Conservation (phyloP, 805 yeast species). For the Saturnispora serradocipensis region DNA sequence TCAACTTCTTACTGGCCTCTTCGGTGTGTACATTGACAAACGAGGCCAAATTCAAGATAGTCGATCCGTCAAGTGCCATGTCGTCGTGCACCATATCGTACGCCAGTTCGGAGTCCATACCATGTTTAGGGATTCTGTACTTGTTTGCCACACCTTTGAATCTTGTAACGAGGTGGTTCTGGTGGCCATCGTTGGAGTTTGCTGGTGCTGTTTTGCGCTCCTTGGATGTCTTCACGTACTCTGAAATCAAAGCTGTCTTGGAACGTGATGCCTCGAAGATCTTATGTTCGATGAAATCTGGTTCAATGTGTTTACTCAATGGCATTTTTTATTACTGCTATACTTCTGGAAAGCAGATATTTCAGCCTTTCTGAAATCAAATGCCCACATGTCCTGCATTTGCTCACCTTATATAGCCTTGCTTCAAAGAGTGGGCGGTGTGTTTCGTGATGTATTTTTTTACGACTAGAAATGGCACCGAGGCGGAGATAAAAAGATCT, state of each 20-base stretch:
- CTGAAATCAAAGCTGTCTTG: conserved; percentile 10
- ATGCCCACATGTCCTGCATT: not conserved
- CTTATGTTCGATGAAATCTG: conserved; percentile 32
- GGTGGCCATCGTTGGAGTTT: not conserved
- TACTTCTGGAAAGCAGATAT: not conserved
- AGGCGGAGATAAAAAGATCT: not conserved
- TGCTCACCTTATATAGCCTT: not conserved
- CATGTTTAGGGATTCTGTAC: conserved; percentile 50
- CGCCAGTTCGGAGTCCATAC: conserved; percentile 44
- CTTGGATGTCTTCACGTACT: conserved; percentile 16
- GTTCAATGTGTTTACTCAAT: conserved; percentile 36
- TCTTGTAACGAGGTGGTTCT: conserved; percentile 17
- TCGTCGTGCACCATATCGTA: conserved; percentile 63
- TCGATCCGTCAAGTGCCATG: conserved; percentile 73
- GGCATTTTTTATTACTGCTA: conserved; percentile 27
- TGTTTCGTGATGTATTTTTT: not conserved
- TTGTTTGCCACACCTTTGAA: conserved; percentile 37
- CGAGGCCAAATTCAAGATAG: conserved; percentile 77
- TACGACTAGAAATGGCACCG: not conserved
- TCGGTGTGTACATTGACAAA: conserved; percentile 74
- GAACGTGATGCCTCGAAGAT: conserved; percentile 20
- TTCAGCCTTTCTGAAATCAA: no score
- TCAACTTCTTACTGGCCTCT: conserved; percentile 43
- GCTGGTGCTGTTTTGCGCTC: conserved; percentile 8
- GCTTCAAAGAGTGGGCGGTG: not conserved